A percentile compares a stretch with the other conserved stretches of the same genome.
phyloP scores from a whole-genome alignment of 1,284 basidiomycete species.

The Rhodotorula sp. region DNA sequence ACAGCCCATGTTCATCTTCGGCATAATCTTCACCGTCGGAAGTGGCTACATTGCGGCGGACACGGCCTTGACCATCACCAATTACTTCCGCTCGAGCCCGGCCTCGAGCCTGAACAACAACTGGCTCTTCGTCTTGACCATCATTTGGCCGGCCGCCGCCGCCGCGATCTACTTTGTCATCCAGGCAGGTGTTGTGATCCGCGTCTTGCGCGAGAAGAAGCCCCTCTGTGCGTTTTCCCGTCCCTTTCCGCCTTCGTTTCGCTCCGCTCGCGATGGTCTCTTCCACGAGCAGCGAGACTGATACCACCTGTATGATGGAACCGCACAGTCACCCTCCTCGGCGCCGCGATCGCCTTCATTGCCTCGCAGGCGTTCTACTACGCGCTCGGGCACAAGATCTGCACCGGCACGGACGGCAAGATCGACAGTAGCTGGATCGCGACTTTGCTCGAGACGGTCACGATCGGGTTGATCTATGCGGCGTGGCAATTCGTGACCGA shows the following conservation, averaged over 20 bases:
- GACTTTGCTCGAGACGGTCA: constrained; percentile 42
- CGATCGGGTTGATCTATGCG: constrained; percentile 36
- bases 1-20: constrained; percentile 32
- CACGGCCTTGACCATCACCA: constrained; percentile 43
- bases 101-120: constrained; percentile 36
- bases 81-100: constrained; percentile 43
- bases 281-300: too few relatives aligned
- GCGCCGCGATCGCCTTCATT: constrained; percentile 39
- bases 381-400: constrained; percentile 42
- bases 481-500: constrained; percentile 45
- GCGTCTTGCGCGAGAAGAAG: constrained; percentile 43
- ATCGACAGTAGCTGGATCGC: constrained; percentile 44
- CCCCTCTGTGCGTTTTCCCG: constrained; percentile 36
- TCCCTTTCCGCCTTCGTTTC: too few relatives aligned
- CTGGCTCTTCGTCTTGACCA: constrained; percentile 44
- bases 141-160: constrained; percentile 41
- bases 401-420: constrained; percentile 37
- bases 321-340: constrained; percentile 31
- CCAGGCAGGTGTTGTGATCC: constrained; percentile 38
- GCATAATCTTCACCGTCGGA: constrained; percentile 37
- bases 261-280: not conserved
- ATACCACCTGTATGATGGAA: accelerated
- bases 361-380: constrained; percentile 42
- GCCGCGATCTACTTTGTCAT: constrained; percentile 40
- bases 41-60: constrained; percentile 45